These are phyloP conservation scores for Fusarium clavum DNA, from an alignment of 2,329 filamentous ascomycete genomes.

Conservation along the genomic window DNA sequence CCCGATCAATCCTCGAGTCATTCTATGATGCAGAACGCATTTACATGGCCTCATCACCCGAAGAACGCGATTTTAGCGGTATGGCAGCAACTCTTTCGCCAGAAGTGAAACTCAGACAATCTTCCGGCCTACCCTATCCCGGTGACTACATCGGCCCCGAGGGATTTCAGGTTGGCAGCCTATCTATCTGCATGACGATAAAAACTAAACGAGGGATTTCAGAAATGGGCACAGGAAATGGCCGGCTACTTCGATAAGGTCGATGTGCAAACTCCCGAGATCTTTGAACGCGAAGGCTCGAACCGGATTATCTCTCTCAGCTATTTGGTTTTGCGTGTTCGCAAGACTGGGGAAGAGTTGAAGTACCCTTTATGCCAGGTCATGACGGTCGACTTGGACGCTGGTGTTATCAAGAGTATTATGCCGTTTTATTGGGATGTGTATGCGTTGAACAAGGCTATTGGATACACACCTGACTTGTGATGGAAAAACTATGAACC, in stretches of 20 bases:
- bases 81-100: constrained; percentile 47
- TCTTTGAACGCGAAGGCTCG: constrained; percentile 48
- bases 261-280: constrained; percentile 48
- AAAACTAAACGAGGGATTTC: constrained; percentile 38
- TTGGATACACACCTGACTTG: constrained; percentile 28
- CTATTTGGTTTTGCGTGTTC: constrained; percentile 45
- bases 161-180: not conserved
- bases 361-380: constrained; percentile 48
- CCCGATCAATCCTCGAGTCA: constrained; percentile 46
- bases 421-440: constrained; percentile 54
- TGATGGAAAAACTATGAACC: not conserved
- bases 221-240: constrained; percentile 49
- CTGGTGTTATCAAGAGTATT: constrained; percentile 48
- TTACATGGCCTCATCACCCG: constrained; percentile 49
- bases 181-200: not conserved
- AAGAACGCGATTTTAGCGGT: constrained; percentile 47
- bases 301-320: constrained; percentile 46
- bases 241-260: constrained; percentile 45
- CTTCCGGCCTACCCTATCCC: constrained; percentile 51
- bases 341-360: constrained; percentile 48
- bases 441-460: constrained; percentile 37
- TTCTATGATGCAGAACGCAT: constrained; percentile 52
- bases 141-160: constrained; percentile 48
- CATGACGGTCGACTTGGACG: constrained; percentile 49
- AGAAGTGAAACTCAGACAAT: constrained; percentile 47